Evolutionary conservation across 2,329 filamentous ascomycete species (phyloP), one percentile per base, ranked within the genome.

Genomic region (Cercospora nicotianae): DNA sequence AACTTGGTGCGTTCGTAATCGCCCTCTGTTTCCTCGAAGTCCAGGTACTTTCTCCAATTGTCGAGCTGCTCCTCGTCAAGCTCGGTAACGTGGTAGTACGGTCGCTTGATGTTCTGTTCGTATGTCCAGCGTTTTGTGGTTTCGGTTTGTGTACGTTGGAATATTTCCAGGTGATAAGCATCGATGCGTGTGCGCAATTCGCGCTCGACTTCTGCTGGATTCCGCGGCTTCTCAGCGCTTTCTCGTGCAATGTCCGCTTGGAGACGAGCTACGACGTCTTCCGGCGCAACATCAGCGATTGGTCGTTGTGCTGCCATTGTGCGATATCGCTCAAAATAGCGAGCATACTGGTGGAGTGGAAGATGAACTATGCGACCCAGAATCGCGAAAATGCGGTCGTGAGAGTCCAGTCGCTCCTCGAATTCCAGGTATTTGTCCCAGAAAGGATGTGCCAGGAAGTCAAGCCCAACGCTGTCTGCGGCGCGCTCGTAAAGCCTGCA

Each of bases 391-490:
- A 97, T 92, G 75, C 89, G 92, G 71, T 96, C 92, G 13, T 90
- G 87, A 0, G 91, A 89, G 75, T 97, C 93, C 69, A 94, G 85
- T 1, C 94, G 91, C 78, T 97, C 94, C 79, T 98, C 95, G 76
- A 96, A 98, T 78, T 98, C 95, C 71, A 99, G 88, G 77, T 97
- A 99, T 81, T 97, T 98, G 80, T 99, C 95, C 95, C 95, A 99
- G 82, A 99, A 97, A 1, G 93, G 93, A 78, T 97, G 93, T 2
- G 94, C 91, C 31, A 97, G 85, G 77, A 97, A 99, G 80, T 99
- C 95, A 18, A 98, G 86, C 16, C 95, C 95, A 48, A 97, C 93
- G 75, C 87, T 90, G 31, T 87, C 86, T 30, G 93, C 91, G 70
- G 91, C 95, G 72, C 95, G 91, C 79, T 99, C 94, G 77, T 98